A percentile compares a stretch with the other conserved stretches of the same genome.
Evolutionary conservation across 2,329 filamentous ascomycete genomes (phyloP).

Genomic region (Beauveria bassiana): DNA sequence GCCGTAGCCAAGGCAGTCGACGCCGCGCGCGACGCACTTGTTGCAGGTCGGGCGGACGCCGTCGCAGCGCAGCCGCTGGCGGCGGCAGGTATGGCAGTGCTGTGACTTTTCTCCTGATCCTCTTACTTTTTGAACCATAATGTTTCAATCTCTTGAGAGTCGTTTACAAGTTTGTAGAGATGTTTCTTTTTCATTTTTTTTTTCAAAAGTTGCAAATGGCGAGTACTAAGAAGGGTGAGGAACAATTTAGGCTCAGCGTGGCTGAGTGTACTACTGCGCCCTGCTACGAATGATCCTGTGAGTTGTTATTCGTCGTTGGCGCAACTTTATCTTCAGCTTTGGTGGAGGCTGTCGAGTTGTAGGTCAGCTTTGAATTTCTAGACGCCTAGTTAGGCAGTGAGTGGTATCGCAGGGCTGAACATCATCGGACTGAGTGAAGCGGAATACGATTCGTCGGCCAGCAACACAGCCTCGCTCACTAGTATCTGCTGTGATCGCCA

Average conservation of each 20-base stretch:
- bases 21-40: constrained; percentile 13
- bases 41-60: constrained; percentile 11
- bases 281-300: not conserved
- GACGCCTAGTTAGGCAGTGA: not conserved
- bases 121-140: not conserved
- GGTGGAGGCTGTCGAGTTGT: not conserved
- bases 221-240: not conserved
- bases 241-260: not conserved
- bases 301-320: not conserved
- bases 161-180: not conserved
- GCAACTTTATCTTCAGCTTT: not conserved
- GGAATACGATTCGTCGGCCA: not conserved
- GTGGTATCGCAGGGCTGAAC: not conserved
- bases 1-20: constrained; percentile 15
- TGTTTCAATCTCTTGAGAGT: no score
- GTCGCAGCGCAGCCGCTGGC: constrained; percentile 14
- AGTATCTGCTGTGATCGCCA: no score
- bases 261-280: not conserved
- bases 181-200: not conserved
- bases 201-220: not conserved
- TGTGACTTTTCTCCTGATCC: not conserved
- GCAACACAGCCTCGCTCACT: no score
- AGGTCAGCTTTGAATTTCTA: not conserved
- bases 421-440: not conserved
- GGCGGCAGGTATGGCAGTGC: constrained; percentile 13